Evolutionary conservation across 1,284 basidiomycete genomes (phyloP).

Genomic region (Wolfiporia cocos): DNA sequence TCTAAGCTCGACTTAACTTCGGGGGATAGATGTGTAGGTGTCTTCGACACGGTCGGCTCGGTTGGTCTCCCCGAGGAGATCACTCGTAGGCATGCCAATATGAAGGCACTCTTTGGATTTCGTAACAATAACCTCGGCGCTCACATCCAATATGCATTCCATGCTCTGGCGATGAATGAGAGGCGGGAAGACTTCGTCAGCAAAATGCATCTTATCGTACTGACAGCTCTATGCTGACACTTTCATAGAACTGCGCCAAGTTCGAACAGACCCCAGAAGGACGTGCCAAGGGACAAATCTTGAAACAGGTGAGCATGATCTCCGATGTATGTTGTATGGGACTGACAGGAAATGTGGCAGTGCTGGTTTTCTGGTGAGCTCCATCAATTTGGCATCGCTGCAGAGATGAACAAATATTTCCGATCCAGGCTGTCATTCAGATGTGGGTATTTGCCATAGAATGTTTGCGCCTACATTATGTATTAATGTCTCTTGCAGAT

Average conservation of each 20-base stretch:
- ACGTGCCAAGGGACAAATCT: conserved; percentile 44
- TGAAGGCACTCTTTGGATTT: conserved; percentile 55
- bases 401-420: background rate
- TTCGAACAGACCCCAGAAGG: conserved; percentile 54
- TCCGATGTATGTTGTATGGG: background rate
- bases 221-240: background rate
- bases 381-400: conserved; percentile 9
- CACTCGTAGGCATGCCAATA: conserved; percentile 31
- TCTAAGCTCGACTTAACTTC: conserved; percentile 5
- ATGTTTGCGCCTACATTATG: too few relatives aligned
- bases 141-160: conserved; percentile 60
- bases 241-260: conserved; percentile 48
- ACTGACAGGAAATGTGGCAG: too few relatives aligned
- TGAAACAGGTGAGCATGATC: conserved; percentile 45
- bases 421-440: conserved; percentile 11
- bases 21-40: conserved; percentile 52
- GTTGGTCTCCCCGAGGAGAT: conserved; percentile 63
- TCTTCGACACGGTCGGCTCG: conserved; percentile 70
- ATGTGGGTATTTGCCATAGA: too few relatives aligned
- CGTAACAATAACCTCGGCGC: conserved; percentile 49
- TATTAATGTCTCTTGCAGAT: too few relatives aligned
- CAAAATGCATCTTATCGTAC: conserved; percentile 2
- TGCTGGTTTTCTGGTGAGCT: conserved; percentile 62
- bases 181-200: conserved; percentile 59
- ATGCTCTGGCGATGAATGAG: conserved; percentile 64